Percentiles rank a stretch among this genome's conserved stretches.
Evolutionary conservation across 371 early-diverging fungal species (phyloP).

Genomic region (Mucor ambiguus): DNA sequence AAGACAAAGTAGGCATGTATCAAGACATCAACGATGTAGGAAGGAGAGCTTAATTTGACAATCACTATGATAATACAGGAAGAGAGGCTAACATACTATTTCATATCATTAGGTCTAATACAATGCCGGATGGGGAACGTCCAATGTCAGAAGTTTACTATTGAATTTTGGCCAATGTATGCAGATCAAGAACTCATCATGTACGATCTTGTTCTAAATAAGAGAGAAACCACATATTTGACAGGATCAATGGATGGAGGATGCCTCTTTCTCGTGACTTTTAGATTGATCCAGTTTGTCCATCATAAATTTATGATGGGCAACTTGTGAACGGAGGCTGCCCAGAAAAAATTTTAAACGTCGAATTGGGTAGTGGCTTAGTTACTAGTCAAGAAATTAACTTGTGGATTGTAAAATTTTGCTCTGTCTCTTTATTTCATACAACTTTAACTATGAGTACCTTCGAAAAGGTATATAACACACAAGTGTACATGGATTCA

Average conservation of each 20-base stretch:
- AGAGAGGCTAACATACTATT: neutral
- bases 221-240: too few relatives aligned
- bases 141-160: neutral
- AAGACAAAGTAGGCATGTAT: too few relatives aligned
- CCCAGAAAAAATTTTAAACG: slow-evolving; percentile 7
- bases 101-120: neutral
- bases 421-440: slow-evolving; percentile 8
- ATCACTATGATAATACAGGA: neutral
- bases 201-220: too few relatives aligned
- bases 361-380: slow-evolving; percentile 7
- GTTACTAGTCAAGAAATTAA: neutral
- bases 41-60: too few relatives aligned
- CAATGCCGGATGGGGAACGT: neutral
- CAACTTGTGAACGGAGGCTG: neutral
- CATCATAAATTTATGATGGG: neutral
- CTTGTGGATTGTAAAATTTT: slow-evolving; percentile 5
- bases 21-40: too few relatives aligned
- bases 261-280: neutral
- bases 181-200: neutral
- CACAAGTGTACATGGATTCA: neutral
- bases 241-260: neutral
- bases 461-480: slow-evolving; percentile 4
- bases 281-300: neutral
- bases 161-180: neutral
- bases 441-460: slow-evolving; percentile 3